Conservation (phyloP, 2,329 filamentous ascomycete species). For the Elsinoe ampelina region DNA sequence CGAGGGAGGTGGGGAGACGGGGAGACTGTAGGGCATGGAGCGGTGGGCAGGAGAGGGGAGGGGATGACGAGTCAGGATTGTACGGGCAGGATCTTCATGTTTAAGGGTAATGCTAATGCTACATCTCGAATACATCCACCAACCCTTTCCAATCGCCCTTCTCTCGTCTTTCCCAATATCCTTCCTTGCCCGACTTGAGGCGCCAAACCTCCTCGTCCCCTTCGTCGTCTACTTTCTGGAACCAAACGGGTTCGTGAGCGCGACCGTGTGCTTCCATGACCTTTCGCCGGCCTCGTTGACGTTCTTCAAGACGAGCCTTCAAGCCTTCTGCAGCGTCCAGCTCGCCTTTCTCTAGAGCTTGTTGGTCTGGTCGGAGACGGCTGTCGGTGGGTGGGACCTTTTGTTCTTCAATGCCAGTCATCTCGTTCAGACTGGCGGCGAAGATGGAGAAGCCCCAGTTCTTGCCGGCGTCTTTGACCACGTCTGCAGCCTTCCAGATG, state of each 20-base stretch:
- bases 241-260: conserved; percentile 71
- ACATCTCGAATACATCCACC: conserved; percentile 43
- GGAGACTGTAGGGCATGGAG: no score
- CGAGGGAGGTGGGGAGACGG: no score
- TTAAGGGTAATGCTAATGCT: conserved; percentile 12
- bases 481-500: conserved; percentile 67
- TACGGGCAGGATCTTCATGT: no score
- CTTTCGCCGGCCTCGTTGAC: conserved; percentile 64
- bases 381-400: conserved; percentile 74
- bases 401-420: conserved; percentile 67
- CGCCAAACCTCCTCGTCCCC: conserved; percentile 40
- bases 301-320: conserved; percentile 78
- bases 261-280: conserved; percentile 68
- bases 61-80: no score
- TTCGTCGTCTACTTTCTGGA: conserved; percentile 51
- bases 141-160: conserved; percentile 57
- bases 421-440: conserved; percentile 76
- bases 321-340: conserved; percentile 74
- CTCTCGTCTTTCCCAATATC: conserved; percentile 85
- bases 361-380: conserved; percentile 77
- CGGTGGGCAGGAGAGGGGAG: no score
- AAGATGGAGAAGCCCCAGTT: conserved; percentile 86
- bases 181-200: conserved; percentile 69
- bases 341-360: conserved; percentile 70
- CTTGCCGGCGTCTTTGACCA: conserved; percentile 69